A percentile compares a stretch with the other conserved stretches of the same genome.
Evolutionary conservation across 306 rosid species (phyloP).

Genomic region (Quercus alba): DNA sequence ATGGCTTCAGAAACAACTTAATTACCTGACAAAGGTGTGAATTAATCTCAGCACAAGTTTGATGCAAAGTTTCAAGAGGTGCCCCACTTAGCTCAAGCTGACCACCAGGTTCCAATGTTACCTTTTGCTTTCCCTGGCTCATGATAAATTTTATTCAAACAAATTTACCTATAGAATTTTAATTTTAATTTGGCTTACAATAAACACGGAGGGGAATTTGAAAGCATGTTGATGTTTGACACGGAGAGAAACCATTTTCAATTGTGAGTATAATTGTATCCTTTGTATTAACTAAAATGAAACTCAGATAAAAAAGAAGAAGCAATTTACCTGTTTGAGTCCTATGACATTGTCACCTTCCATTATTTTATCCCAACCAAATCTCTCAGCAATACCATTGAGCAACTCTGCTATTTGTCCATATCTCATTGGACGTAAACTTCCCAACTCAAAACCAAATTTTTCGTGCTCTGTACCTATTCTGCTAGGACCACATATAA

Average conservation of each 20-base stretch:
- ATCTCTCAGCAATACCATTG: conserved; percentile 82
- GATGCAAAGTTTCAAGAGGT: conserved; percentile 95
- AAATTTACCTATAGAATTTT: no score
- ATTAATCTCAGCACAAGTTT: conserved; percentile 97
- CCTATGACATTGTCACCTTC: conserved; percentile 89
- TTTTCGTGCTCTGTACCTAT: conserved; percentile 99
- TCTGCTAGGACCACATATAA: conserved; percentile 46
- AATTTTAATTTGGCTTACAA: no score
- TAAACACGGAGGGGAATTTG: no score
- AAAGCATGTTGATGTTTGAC: no score
- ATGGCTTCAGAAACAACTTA: neutral
- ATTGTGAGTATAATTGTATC: no score
- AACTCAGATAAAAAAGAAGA: neutral
- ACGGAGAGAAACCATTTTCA: no score
- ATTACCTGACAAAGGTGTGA: conserved; percentile 92
- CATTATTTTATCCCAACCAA: conserved; percentile 89
- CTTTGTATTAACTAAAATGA: no score
- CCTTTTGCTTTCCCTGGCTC: conserved; percentile 90
- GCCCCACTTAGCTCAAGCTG: conserved; percentile 99
- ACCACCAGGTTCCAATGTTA: conserved; percentile 98
- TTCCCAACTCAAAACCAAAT: conserved; percentile 85
- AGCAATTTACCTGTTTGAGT: conserved; percentile 70
- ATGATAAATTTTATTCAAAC: conserved; percentile 1
- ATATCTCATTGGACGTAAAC: conserved; percentile 73
- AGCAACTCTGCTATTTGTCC: conserved; percentile 85